A percentile compares a stretch with the other conserved stretches of the same genome.
Conservation (phyloP, 768 basidiomycete genomes). For the Dendrothele bispora region DNA sequence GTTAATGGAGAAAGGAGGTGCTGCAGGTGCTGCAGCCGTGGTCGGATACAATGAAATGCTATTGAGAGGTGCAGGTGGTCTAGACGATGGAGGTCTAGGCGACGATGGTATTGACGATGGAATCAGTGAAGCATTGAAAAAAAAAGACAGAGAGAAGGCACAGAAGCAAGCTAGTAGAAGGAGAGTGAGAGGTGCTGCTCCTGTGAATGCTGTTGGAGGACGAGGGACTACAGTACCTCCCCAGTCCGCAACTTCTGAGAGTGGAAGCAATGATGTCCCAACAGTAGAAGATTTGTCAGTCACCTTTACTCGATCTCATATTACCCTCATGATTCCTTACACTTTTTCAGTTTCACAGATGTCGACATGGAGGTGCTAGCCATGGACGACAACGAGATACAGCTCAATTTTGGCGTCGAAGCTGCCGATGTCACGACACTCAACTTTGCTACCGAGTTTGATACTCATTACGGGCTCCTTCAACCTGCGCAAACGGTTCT, state of each 20-base stretch:
- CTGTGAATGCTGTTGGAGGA: constrained; percentile 22
- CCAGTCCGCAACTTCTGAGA: constrained; percentile 1
- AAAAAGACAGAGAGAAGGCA: constrained; percentile 68
- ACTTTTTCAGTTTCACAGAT: not conserved
- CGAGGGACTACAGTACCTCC: constrained; percentile 2
- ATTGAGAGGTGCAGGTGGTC: constrained; percentile 18
- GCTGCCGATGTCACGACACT: constrained; percentile 20
- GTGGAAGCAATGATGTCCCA: too few relatives aligned
- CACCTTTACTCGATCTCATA: not conserved
- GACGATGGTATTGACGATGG: constrained; percentile 34
- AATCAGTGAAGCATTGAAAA: constrained; percentile 73
- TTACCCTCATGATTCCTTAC: not conserved
- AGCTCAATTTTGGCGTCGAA: constrained; percentile 21
- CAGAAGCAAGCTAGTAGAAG: constrained; percentile 65
- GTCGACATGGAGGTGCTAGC: not conserved
- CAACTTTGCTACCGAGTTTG: constrained; percentile 57
- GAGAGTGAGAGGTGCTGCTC: constrained; percentile 75
- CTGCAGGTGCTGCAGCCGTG: constrained; percentile 10
- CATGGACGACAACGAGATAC: constrained; percentile 10
- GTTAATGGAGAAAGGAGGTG: constrained; percentile 19
- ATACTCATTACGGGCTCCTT: constrained; percentile 78
- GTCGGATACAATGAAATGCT: constrained; percentile 16
- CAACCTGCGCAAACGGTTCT: constrained; percentile 78
- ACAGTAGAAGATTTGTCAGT: not conserved
- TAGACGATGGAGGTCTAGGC: constrained; percentile 18